Evolutionary conservation across 2,329 filamentous ascomycete species (phyloP).

Genomic region (Parastagonospora nodorum): DNA sequence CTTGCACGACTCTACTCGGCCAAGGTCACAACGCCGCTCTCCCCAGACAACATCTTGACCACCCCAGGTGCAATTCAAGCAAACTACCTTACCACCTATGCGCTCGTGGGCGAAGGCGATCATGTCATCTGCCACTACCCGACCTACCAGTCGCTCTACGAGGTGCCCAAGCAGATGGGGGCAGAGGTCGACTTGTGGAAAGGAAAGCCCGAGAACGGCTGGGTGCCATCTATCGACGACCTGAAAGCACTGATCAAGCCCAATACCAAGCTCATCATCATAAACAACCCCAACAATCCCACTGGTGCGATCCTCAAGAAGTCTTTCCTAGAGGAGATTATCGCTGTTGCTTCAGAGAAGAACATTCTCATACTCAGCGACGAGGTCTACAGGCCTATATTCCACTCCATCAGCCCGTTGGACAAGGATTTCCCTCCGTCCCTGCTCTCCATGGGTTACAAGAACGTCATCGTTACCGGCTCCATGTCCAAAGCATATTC

Average conservation of each 20-base stretch:
- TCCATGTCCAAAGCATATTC: constrained; percentile 87
- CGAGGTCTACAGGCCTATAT: constrained; percentile 84
- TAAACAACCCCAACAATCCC: constrained; percentile 83
- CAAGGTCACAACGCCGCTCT: constrained; percentile 54
- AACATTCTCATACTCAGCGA: constrained; percentile 73
- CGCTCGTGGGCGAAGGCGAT: constrained; percentile 72
- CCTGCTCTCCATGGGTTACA: constrained; percentile 72
- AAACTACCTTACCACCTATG: constrained; percentile 81
- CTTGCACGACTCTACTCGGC: constrained; percentile 69
- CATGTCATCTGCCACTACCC: constrained; percentile 88
- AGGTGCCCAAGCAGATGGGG: constrained; percentile 73
- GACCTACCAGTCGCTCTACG: constrained; percentile 81
- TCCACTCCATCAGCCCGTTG: constrained; percentile 67
- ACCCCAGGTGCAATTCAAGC: constrained; percentile 81
- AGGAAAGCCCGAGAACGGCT: constrained; percentile 66
- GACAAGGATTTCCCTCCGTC: constrained; percentile 67
- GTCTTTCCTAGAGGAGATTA: constrained; percentile 63
- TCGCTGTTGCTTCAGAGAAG: constrained; percentile 66
- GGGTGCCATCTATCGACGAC: constrained; percentile 69
- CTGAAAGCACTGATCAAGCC: constrained; percentile 67
- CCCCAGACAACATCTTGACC: constrained; percentile 71
- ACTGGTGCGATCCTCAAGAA: constrained; percentile 73
- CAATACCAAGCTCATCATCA: constrained; percentile 73
- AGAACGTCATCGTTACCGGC: constrained; percentile 72
- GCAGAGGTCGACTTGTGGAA: constrained; percentile 80